Conservation (phyloP, 2,329 filamentous ascomycete genomes). For the Pyricularia pennisetigena region DNA sequence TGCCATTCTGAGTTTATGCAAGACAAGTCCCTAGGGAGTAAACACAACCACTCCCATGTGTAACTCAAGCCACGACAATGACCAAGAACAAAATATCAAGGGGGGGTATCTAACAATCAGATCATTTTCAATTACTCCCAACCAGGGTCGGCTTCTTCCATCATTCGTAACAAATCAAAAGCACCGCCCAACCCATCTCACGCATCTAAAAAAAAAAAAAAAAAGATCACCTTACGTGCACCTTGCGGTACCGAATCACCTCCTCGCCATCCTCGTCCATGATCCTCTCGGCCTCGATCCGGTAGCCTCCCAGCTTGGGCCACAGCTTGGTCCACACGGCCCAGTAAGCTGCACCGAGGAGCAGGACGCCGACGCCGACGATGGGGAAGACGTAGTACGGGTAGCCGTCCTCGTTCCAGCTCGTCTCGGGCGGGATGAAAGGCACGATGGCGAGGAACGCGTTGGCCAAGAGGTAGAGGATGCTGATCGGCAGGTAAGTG, state of each 20-base stretch:
- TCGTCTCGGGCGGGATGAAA: conserved; percentile 41
- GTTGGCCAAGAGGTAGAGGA: conserved; percentile 40
- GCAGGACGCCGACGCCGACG: conserved; percentile 39
- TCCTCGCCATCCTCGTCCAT: conserved; percentile 29
- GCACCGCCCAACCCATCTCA: not conserved
- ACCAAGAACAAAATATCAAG: not conserved
- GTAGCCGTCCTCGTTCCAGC: conserved; percentile 37
- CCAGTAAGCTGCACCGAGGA: conserved; percentile 44
- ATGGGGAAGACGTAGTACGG: conserved; percentile 48
- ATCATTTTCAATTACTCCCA: not conserved
- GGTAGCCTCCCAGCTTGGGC: conserved; percentile 38
- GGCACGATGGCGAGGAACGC: conserved; percentile 42
- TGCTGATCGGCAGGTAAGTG: conserved; percentile 33
- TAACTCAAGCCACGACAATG: not conserved
- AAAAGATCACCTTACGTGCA: not conserved
- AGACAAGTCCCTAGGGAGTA: not conserved
- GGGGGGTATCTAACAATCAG: not conserved
- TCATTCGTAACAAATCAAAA: not conserved
- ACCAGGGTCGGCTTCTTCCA: not conserved
- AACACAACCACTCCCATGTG: not conserved
- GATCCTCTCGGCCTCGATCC: conserved; percentile 31
- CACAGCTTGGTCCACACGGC: conserved; percentile 38
- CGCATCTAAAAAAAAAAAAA: not conserved
- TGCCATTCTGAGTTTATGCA: too few relatives aligned
- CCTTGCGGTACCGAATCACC: conserved; percentile 25